Base-by-base conservation (phyloP, 352 stramenopile species). In the Phytophthora pini region DNA sequence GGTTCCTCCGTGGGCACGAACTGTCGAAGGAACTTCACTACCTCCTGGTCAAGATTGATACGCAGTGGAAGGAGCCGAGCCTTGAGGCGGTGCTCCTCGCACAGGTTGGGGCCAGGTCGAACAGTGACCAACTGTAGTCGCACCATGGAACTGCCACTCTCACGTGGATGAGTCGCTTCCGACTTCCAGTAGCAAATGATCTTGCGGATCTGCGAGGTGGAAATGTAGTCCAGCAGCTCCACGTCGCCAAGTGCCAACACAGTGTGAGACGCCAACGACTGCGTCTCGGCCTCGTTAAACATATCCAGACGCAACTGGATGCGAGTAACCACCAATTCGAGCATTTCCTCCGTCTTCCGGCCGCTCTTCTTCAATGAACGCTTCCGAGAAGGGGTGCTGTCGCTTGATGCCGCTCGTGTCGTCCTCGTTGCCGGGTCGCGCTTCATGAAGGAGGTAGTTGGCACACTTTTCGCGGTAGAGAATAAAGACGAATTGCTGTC, bases 161-260 rank as follows among this genome's bases (percentile, higher is more conserved):
- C 87, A 15, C 88, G 82, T 47, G 85, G 85, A 51, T 96, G 88
- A 5, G 76, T 88, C 13, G 79, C 77, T 38, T 95, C 88, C 0
- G 84, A 94, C 64, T 96, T 96, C 88, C 88, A 96, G 66, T 96
- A 94, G 70, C 87, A 96, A 26, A 96, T 83, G 34, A 96, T 90
- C 67, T 95, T 96, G 43, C 88, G 85, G 58, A 96, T 96, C 67
- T 95, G 87, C 0, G 88, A 96, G 0, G 88, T 96, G 3, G 87
- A 95, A 61, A 96, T 96, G 65, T 94, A 96, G 56, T 96, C 88
- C 40, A 96, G 60, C 38, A 96, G 81, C 55, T 95, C 88, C 26
- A 96, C 56, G 58, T 96, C 87, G 7, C 87, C 84, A 20, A 96
- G 53, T 5, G 87, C 87, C 5, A 95, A 40, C 24, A 95, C 86